A percentile compares a stretch with the other conserved stretches of the same genome.
phyloP scores from a whole-genome alignment of 345 rosid genomes.

The Eucalyptus decipiens region DNA sequence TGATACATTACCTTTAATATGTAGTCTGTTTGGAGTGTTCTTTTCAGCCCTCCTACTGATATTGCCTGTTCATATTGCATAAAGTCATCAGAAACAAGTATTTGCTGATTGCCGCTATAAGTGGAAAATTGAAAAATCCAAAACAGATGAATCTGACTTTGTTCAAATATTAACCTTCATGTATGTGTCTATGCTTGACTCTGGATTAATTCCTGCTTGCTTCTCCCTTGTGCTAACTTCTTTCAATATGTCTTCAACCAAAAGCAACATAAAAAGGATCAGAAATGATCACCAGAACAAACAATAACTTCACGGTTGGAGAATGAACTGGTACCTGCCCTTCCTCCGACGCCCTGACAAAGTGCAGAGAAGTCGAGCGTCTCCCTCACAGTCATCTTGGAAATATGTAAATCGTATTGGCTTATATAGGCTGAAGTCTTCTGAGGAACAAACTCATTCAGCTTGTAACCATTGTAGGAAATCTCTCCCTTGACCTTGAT shows the following conservation, averaged over 20 bases:
- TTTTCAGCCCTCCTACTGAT: not conserved
- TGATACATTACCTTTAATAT: not conserved
- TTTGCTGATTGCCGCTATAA: not conserved
- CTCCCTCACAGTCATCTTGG: constrained; percentile 57
- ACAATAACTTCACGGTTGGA: too few relatives aligned
- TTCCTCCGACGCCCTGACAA: constrained; percentile 46
- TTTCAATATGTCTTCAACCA: not conserved
- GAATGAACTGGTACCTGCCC: constrained; percentile 1
- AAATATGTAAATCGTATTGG: constrained; percentile 39
- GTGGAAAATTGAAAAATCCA: not conserved
- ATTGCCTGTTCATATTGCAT: not conserved
- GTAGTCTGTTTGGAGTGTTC: constrained; percentile 1
- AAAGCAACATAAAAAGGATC: not conserved
- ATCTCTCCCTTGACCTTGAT: constrained; percentile 8
- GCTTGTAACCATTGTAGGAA: constrained; percentile 15
- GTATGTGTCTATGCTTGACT: constrained; percentile 1
- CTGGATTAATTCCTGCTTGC: constrained; percentile 3
- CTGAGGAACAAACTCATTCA: constrained; percentile 43
- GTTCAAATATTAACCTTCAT: not conserved
- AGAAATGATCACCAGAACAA: not conserved
- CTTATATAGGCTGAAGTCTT: constrained; percentile 49
- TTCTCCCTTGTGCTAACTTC: constrained; percentile 7
- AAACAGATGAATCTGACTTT: not conserved
- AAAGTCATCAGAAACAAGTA: not conserved
- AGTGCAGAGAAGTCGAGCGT: constrained; percentile 47